A percentile compares a stretch with the other conserved stretches of the same genome.
phyloP scores from a whole-genome alignment of 108 stramenopile species.

The Schizochytrium sp. region DNA sequence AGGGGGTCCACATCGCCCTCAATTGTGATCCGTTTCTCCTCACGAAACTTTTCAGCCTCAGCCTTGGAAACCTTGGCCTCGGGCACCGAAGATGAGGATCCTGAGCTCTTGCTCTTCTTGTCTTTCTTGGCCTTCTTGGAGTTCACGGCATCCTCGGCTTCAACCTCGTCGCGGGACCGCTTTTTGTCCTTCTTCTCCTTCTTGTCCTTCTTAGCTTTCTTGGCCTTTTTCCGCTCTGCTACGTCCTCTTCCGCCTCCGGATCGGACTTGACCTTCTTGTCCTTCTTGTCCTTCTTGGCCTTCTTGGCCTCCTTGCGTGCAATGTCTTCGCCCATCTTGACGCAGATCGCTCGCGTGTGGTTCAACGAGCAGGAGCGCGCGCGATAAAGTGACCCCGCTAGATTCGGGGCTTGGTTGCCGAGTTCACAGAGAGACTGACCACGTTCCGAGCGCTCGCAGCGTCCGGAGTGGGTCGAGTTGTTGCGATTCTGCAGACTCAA shows the following conservation, averaged over 20 bases:
- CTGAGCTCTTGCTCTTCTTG: constrained; percentile 71
- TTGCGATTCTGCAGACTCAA: too few relatives aligned
- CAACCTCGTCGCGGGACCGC: constrained; percentile 59
- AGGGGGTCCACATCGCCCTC: constrained; percentile 72
- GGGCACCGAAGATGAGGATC: neutral
- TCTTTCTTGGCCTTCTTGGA: constrained; percentile 41
- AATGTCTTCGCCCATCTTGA: neutral
- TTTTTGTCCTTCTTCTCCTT: constrained; percentile 70
- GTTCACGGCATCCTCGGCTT: constrained; percentile 65
- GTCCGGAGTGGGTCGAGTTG: too few relatives aligned
- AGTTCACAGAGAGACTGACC: neutral
- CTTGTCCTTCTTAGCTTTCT: constrained; percentile 60
- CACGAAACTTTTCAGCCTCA: constrained; percentile 80
- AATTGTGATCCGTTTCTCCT: constrained; percentile 85
- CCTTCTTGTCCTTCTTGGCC: constrained; percentile 54
- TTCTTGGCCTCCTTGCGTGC: constrained; percentile 40
- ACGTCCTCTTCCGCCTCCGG: constrained; percentile 32
- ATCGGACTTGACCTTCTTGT: neutral
- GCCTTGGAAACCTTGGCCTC: constrained; percentile 63
- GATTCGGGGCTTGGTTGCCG: neutral
- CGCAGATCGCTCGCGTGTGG: neutral
- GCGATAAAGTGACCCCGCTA: neutral
- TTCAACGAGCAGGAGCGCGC: neutral
- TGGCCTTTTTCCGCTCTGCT: constrained; percentile 6
- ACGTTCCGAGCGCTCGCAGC: too few relatives aligned